Base-by-base conservation (phyloP, 176 grass and related monocot genomes). In the Avena atlantica region DNA sequence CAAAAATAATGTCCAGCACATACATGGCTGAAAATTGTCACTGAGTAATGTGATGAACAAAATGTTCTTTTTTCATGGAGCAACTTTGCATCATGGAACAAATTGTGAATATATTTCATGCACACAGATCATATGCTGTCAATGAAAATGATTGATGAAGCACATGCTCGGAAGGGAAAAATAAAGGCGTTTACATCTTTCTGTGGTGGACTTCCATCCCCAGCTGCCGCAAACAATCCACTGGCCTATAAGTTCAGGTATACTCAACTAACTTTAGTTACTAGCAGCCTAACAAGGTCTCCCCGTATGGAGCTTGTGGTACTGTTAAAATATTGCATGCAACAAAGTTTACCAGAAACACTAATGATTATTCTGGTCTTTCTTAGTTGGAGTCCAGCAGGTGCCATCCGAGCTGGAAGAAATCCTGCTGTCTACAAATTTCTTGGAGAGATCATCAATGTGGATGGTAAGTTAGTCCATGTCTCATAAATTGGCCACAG, bases 71-170 rank as follows among this genome's bases (percentile, higher is more conserved):
- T 45, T 8, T 69, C 31, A 42, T 36, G 55, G 57, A 52, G 40
- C 25, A 78, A 65, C 9, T 56, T 73, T 85, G 20, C 59, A 36
- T 83, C 40, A 67, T 8, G 2, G 65, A 79, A 40, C 24, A 76
- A 29, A 7, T 5, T 81, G 5, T 52, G 70, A 71, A 42, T 72
- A 81, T 62, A 84, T 81, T 81, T 84, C 48, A 21, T 0, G 12
- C 80, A 76, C 66, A 31, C 91, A 98, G 96, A 98, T 83, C 96
- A 98, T 76, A 91, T 98, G 93, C 78, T 98, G 90, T 92, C 96
- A 53, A 98, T 95, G 96, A 95, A 98, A 85, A 98, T 98, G 92
- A 98, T 98, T 85, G 88, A 98, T 57, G 89, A 95, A 89, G 96
- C 92, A 72, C 96, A 94, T 83, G 78, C 62, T 29, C 84, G 13